Conservation (phyloP, 2,329 filamentous ascomycete species). For the Nothomitra cinnamomea region DNA sequence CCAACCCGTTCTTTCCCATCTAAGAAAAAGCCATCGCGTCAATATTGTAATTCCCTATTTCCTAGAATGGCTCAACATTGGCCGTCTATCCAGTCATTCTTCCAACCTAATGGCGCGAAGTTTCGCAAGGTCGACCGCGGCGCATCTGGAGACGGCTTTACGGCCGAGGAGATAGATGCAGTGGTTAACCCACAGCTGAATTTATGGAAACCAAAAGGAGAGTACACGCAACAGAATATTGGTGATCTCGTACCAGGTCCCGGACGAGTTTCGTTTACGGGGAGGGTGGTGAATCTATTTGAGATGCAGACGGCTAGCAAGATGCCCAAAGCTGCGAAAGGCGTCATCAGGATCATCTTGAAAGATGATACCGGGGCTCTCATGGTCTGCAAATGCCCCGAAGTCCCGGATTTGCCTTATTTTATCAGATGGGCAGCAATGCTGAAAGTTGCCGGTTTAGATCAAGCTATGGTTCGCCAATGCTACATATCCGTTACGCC, state of each 20-base stretch:
- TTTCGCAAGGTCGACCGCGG: conserved; percentile 5
- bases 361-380: conserved; percentile 38
- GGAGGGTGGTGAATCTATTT: conserved; percentile 38
- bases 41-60: background rate
- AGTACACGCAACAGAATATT: conserved; percentile 32
- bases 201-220: conserved; percentile 15
- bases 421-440: conserved; percentile 1
- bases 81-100: conserved; percentile 28
- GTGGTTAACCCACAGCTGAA: conserved; percentile 22
- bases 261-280: conserved; percentile 32
- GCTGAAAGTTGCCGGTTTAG: conserved; percentile 15
- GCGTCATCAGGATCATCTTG: conserved; percentile 36
- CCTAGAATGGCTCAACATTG: conserved; percentile 18
- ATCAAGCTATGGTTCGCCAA: conserved; percentile 34
- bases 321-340: conserved; percentile 28
- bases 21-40: background rate
- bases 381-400: conserved; percentile 22
- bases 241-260: conserved; percentile 32
- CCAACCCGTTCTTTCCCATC: background rate
- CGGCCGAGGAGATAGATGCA: conserved; percentile 26
- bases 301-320: conserved; percentile 26
- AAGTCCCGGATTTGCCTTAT: conserved; percentile 7
- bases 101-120: conserved; percentile 14
- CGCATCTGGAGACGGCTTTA: conserved; percentile 35
- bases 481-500: conserved; percentile 24